Evolutionary conservation across 2,329 filamentous ascomycete genomes (phyloP).

Genomic region (Aspergillus clavatus): DNA sequence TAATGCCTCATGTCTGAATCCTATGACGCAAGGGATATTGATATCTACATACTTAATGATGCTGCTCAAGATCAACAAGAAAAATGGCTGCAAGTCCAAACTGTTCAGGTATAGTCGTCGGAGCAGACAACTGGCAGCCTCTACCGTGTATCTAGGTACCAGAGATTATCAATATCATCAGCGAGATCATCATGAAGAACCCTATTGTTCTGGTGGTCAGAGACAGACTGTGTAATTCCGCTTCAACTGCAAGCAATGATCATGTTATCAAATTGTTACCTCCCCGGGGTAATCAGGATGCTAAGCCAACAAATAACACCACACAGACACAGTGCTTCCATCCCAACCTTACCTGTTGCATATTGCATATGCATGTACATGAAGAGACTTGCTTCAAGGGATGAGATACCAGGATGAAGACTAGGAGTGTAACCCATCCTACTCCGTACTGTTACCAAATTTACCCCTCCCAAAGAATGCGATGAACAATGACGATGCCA

Average conservation of each 20-base stretch:
- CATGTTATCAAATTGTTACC: neutral
- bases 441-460: too few species aligned
- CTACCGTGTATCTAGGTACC: too few species aligned
- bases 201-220: neutral
- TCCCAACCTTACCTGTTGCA: neutral
- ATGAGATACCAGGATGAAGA: too few species aligned
- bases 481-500: too few species aligned
- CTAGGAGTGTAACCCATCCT: too few species aligned
- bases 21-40: conserved; percentile 13
- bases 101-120: neutral
- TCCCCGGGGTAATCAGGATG: neutral
- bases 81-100: neutral
- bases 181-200: neutral
- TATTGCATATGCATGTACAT: too few species aligned
- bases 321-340: too few species aligned
- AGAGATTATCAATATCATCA: neutral
- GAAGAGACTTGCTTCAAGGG: too few species aligned
- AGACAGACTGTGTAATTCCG: too few species aligned
- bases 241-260: neutral
- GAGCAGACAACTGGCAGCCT: neutral
- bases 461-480: too few species aligned
- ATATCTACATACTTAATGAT: neutral
- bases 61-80: neutral
- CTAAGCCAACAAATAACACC: neutral
- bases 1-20: conserved; percentile 1